phyloP scores from a whole-genome alignment of 345 rosid genomes.

The Melaleuca alternifolia region DNA sequence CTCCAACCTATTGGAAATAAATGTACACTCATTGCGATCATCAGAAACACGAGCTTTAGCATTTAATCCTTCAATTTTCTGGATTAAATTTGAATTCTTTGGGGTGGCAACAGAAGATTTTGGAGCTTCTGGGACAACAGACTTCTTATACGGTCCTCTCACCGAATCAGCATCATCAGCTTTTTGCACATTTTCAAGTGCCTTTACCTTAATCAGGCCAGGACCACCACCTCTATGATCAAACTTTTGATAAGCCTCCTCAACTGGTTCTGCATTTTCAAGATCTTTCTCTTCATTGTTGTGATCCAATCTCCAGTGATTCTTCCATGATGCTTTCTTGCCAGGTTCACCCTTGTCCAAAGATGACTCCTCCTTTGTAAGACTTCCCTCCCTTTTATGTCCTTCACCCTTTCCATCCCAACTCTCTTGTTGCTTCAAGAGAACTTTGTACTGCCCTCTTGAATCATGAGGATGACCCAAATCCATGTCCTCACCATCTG shows the following conservation, averaged over 20 bases:
- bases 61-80: constrained; percentile 85
- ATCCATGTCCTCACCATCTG: constrained; percentile 42
- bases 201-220: constrained; percentile 18
- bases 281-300: constrained; percentile 19
- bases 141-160: constrained; percentile 18
- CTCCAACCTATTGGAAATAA: constrained; percentile 24
- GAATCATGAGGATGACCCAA: constrained; percentile 43
- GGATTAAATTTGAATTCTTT: constrained; percentile 58
- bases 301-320: constrained; percentile 30
- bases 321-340: constrained; percentile 32
- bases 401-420: constrained; percentile 51
- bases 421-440: constrained; percentile 64
- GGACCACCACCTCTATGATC: constrained; percentile 16
- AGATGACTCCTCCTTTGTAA: constrained; percentile 11
- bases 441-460: constrained; percentile 58
- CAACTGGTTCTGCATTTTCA: constrained; percentile 15
- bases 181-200: constrained; percentile 13
- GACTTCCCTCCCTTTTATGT: constrained; percentile 35
- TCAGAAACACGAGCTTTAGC: constrained; percentile 60
- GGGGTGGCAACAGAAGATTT: constrained; percentile 4
- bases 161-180: constrained; percentile 23
- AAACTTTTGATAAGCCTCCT: constrained; percentile 17
- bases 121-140: constrained; percentile 14
- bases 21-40: constrained; percentile 30
- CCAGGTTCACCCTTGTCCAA: constrained; percentile 28